Evolutionary conservation across 257 asterid species (phyloP).

Genomic region (Solanum peruvianum): DNA sequence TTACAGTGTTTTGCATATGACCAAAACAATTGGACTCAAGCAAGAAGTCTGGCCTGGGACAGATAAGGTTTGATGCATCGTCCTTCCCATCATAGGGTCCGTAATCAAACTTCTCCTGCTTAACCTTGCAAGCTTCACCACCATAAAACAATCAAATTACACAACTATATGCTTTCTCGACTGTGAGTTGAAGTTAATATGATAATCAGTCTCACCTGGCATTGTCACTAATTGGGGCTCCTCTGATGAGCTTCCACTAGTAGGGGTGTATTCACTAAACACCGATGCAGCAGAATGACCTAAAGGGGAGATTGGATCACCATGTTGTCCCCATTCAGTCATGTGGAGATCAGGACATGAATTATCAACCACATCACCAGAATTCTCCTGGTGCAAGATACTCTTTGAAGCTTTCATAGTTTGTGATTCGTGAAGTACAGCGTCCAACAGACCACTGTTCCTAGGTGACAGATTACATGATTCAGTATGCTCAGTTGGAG

Average conservation of each 20-base stretch:
- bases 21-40: constrained; percentile 32
- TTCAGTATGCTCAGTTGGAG: constrained; percentile 23
- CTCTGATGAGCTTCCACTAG: constrained; percentile 32
- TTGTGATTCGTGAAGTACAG: constrained; percentile 39
- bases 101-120: constrained; percentile 16
- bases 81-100: constrained; percentile 6
- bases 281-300: constrained; percentile 33
- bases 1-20: constrained; percentile 14
- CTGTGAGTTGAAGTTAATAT: neutral
- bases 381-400: constrained; percentile 3
- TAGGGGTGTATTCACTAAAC: constrained; percentile 29
- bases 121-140: constrained; percentile 21
- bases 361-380: constrained; percentile 6
- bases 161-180: neutral
- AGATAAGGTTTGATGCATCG: constrained; percentile 19
- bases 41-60: neutral
- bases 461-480: constrained; percentile 23
- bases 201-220: constrained; percentile 22
- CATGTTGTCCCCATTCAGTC: constrained; percentile 30
- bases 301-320: constrained; percentile 33
- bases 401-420: constrained; percentile 18
- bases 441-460: constrained; percentile 50
- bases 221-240: constrained; percentile 18
- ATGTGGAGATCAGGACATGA: constrained; percentile 15
- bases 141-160: neutral